Percentiles rank a stretch among this genome's conserved stretches.
phyloP scores from a whole-genome alignment of 1,284 basidiomycete species.

The Ganoderma sinense region DNA sequence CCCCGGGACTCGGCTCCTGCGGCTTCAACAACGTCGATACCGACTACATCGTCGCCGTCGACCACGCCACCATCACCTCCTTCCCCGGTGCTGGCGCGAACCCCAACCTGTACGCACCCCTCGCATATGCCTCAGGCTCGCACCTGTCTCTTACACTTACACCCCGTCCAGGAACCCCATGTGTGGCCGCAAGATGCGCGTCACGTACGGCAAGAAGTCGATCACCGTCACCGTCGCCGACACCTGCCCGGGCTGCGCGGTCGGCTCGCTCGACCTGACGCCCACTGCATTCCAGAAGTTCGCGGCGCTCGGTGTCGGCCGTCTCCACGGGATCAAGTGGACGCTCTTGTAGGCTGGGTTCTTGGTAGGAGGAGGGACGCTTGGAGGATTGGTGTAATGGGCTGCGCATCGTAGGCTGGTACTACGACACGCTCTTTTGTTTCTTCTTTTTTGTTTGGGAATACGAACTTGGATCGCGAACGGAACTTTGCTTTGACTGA shows the following conservation, averaged over 20 bases:
- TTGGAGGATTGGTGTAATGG: neutral
- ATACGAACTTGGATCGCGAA: neutral
- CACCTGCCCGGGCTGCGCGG: slow-evolving; percentile 13
- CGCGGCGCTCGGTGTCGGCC: slow-evolving; percentile 12
- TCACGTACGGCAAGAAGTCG: slow-evolving; percentile 37
- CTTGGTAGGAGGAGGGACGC: neutral
- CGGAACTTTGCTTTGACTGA: neutral
- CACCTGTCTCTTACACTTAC: slow-evolving; percentile 5
- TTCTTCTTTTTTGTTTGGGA: neutral
- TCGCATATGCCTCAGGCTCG: no score
- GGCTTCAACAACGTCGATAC: slow-evolving; percentile 28
- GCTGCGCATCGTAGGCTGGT: neutral
- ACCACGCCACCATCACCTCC: slow-evolving; percentile 20
- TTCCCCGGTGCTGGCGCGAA: slow-evolving; percentile 30
- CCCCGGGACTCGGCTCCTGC: slow-evolving; percentile 29
- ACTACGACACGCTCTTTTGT: neutral
- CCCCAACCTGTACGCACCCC: slow-evolving; percentile 25
- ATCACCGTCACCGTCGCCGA: neutral
- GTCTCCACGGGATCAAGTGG: slow-evolving; percentile 30
- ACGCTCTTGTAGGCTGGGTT: slow-evolving; percentile 14
- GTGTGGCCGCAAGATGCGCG: slow-evolving; percentile 42
- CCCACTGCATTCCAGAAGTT: slow-evolving; percentile 1
- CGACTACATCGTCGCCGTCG: slow-evolving; percentile 31
- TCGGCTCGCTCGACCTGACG: slow-evolving; percentile 10
- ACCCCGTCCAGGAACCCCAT: slow-evolving; percentile 40